These are phyloP conservation scores for Saccharata proteae DNA, from an alignment of 2,329 filamentous ascomycete species.

Conservation along the genomic window DNA sequence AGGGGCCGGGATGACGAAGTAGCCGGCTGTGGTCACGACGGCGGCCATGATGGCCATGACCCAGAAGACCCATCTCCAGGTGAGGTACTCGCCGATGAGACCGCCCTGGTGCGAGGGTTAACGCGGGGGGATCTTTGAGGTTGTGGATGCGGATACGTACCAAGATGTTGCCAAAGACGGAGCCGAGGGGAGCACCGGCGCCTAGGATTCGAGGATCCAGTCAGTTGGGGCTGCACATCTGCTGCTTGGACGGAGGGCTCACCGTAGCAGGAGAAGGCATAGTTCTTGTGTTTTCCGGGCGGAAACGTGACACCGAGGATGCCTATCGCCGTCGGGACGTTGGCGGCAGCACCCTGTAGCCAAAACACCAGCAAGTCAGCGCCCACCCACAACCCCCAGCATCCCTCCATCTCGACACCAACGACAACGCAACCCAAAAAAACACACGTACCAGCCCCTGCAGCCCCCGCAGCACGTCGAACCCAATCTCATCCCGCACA, in stretches of 20 bases:
- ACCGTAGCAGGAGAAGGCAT: constrained; percentile 52
- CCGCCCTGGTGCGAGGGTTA: constrained; percentile 29
- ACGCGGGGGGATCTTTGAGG: not conserved
- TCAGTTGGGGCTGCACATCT: too few relatives aligned
- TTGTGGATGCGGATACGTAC: constrained; percentile 7
- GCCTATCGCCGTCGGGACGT: constrained; percentile 56
- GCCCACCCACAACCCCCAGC: too few relatives aligned
- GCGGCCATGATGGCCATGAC: constrained; percentile 46
- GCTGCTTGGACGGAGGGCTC: too few relatives aligned
- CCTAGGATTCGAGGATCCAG: constrained; percentile 12
- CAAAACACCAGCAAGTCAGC: constrained; percentile 6
- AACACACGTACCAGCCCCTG: constrained; percentile 41
- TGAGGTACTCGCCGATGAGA: constrained; percentile 46
- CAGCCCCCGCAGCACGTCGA: constrained; percentile 51
- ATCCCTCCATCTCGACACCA: not conserved
- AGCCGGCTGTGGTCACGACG: constrained; percentile 41
- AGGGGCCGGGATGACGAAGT: constrained; percentile 46
- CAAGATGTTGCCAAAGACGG: constrained; percentile 50
- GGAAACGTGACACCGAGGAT: constrained; percentile 55
- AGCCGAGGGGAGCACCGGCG: constrained; percentile 50
- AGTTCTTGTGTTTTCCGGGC: constrained; percentile 54
- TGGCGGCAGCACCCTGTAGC: constrained; percentile 48
- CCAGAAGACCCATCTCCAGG: constrained; percentile 58
- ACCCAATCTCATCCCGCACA: constrained; percentile 49
- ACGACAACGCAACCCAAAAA: not conserved